A percentile compares a stretch with the other conserved stretches of the same genome.
These are phyloP conservation scores for Pythium pyrilobum DNA, from an alignment of 352 stramenopile genomes.

Conservation along the genomic window DNA sequence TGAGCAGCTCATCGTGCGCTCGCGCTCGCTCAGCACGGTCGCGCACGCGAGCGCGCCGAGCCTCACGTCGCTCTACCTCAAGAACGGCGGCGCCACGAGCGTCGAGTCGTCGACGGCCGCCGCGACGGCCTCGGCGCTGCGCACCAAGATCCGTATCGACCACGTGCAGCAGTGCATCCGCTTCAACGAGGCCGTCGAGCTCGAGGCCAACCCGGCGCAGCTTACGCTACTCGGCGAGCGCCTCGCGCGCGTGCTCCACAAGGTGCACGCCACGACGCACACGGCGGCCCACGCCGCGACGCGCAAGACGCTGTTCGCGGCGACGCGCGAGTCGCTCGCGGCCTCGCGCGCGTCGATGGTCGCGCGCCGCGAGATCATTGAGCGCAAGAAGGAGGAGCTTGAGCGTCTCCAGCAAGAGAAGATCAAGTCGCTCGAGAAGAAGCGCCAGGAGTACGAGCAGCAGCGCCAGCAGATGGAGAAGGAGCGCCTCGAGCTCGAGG, in stretches of 20 bases:
- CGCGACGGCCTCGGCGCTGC: conserved; percentile 36
- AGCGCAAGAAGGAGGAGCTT: conserved; percentile 96
- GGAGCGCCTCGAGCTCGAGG: conserved; percentile 72
- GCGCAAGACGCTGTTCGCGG: conserved; percentile 63
- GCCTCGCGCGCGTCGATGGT: conserved; percentile 85
- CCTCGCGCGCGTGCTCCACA: conserved; percentile 53
- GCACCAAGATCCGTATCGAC: conserved; percentile 80
- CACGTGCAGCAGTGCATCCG: conserved; percentile 81
- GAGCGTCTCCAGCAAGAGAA: conserved; percentile 93
- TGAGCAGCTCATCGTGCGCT: conserved; percentile 82
- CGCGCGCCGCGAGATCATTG: conserved; percentile 91
- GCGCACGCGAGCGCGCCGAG: conserved; percentile 54
- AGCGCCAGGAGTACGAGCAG: conserved; percentile 68
- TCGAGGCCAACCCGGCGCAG: conserved; percentile 74
- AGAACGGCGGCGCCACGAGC: conserved; percentile 30
- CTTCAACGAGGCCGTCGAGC: conserved; percentile 75
- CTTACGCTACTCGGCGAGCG: conserved; percentile 66
- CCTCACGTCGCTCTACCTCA: conserved; percentile 61
- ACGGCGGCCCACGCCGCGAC: conserved; percentile 15
- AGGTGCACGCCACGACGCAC: conserved; percentile 26
- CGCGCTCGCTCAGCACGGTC: conserved; percentile 60
- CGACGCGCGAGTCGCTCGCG: conserved; percentile 58
- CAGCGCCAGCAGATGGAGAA: conserved; percentile 69
- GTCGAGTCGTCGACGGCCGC: conserved; percentile 52
- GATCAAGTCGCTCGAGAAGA: conserved; percentile 79